Conservation (phyloP, 2,329 filamentous ascomycete species). For the Pleochaeta shiraiana region DNA sequence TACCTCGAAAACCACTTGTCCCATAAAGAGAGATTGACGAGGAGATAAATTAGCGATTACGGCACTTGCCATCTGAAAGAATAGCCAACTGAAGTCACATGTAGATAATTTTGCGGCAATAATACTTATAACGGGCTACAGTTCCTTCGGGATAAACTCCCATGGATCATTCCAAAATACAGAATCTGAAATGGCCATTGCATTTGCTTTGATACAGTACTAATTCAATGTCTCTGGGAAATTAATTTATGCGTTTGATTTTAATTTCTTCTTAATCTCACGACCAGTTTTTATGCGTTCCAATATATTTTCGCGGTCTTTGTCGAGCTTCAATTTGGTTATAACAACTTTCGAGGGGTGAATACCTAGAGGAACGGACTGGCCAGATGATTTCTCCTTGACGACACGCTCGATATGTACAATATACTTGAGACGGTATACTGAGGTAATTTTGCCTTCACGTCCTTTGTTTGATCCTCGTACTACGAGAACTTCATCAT, state of each 20-base stretch:
- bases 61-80: no score
- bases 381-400: conserved; percentile 94
- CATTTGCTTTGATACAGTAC: conserved; percentile 15
- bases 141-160: conserved; percentile 56
- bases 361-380: conserved; percentile 85
- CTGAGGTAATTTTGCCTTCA: conserved; percentile 93
- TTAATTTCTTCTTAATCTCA: conserved; percentile 45
- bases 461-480: conserved; percentile 92
- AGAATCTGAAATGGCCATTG: conserved; percentile 51
- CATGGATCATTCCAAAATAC: conserved; percentile 49
- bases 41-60: not conserved
- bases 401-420: conserved; percentile 94
- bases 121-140: no score
- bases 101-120: no score
- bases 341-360: conserved; percentile 95
- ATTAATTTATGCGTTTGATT: conserved; percentile 12
- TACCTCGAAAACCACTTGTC: not conserved
- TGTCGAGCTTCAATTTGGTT: conserved; percentile 97
- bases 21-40: not conserved
- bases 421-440: conserved; percentile 97
- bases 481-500: conserved; percentile 84
- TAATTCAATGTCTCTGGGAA: conserved; percentile 8
- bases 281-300: conserved; percentile 66
- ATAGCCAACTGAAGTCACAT: no score
- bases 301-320: conserved; percentile 77